Percentiles rank a stretch among this genome's conserved stretches.
Evolutionary conservation across 495 filamentous ascomycete species (phyloP).

Genomic region (Hypoxylon fuscum): DNA sequence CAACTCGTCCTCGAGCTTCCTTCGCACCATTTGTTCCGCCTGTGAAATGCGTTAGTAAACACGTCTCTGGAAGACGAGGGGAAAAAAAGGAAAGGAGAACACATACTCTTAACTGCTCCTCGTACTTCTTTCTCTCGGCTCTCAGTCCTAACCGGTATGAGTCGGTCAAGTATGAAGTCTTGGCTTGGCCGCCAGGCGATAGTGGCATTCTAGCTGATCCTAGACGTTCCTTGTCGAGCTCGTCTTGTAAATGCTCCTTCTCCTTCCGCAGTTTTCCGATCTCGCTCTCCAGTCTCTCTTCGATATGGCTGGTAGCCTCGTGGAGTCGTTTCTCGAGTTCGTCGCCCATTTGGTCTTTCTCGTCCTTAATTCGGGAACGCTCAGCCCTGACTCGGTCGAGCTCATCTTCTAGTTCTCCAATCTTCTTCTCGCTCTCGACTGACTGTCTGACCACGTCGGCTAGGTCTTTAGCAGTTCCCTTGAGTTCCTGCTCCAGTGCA

Average conservation of each 20-base stretch:
- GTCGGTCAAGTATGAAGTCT: conserved; percentile 46
- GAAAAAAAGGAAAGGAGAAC: background rate
- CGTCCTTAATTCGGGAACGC: conserved; percentile 46
- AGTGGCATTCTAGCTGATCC: conserved; percentile 37
- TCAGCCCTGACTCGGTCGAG: conserved; percentile 51
- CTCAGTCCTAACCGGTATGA: conserved; percentile 49
- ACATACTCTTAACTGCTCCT: conserved; percentile 60
- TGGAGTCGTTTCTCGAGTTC: conserved; percentile 42
- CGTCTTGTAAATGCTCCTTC: conserved; percentile 50
- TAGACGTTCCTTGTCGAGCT: conserved; percentile 55
- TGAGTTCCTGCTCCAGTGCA: conserved; percentile 79
- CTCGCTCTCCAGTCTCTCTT: conserved; percentile 47
- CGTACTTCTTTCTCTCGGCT: conserved; percentile 62
- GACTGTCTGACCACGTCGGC: conserved; percentile 86
- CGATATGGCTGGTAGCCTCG: conserved; percentile 39
- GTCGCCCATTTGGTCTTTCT: conserved; percentile 45
- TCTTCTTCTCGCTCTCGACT: conserved; percentile 88
- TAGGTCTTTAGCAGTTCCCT: conserved; percentile 83
- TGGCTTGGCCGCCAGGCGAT: conserved; percentile 34
- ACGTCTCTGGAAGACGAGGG: background rate
- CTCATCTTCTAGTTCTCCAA: conserved; percentile 74
- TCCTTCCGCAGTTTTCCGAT: conserved; percentile 45
- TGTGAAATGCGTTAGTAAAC: conserved; percentile 34
- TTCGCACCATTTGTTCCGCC: conserved; percentile 58
- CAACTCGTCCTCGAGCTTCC: conserved; percentile 58